A percentile compares a stretch with the other conserved stretches of the same genome.
Conservation (phyloP, 139 green algal genomes). For the Volvox africanus region DNA sequence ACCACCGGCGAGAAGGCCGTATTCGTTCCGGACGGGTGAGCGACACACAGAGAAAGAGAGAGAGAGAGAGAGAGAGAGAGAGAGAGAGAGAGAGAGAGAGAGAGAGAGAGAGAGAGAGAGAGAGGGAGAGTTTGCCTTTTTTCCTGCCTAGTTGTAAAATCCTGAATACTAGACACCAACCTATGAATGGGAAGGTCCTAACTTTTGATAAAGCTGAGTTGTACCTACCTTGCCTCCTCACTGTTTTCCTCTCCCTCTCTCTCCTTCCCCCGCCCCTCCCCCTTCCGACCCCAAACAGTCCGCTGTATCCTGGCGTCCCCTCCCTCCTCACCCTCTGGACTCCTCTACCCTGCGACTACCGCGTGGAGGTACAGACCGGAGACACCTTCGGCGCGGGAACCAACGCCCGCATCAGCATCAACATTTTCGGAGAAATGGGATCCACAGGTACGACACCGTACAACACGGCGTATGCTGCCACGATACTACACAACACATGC, state of each 20-base stretch:
- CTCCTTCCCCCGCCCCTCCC: neutral
- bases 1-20: slow-evolving; percentile 49
- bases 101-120: no score
- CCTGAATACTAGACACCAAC: no score
- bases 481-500: no score
- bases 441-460: slow-evolving; percentile 45
- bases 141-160: no score
- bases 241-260: neutral
- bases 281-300: neutral
- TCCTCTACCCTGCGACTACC: slow-evolving; percentile 57
- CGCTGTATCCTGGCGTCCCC: slow-evolving; percentile 16
- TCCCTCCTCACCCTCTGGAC: slow-evolving; percentile 19
- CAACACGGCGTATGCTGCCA: no score
- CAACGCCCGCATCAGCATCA: slow-evolving; percentile 66
- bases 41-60: neutral
- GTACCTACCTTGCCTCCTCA: no score
- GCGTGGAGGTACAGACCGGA: slow-evolving; percentile 65
- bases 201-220: no score
- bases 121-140: no score
- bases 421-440: slow-evolving; percentile 64
- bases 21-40: slow-evolving; percentile 55
- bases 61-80: no score
- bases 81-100: no score
- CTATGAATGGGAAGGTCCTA: no score
- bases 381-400: slow-evolving; percentile 70